phyloP scores from a whole-genome alignment of 352 stramenopile genomes.

The Ochromonadaceae sp. region DNA sequence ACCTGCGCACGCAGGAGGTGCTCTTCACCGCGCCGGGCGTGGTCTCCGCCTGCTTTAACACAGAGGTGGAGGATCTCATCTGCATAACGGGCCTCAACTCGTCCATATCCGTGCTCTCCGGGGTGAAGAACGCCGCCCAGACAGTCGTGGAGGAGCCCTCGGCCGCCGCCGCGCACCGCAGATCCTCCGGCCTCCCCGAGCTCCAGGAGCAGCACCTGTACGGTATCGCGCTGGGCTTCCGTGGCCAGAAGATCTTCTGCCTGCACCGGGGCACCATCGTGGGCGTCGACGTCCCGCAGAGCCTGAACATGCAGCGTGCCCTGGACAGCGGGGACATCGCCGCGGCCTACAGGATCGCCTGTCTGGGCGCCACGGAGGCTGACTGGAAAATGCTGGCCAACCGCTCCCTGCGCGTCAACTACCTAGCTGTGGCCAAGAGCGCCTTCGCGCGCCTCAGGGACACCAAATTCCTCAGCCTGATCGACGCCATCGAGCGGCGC shows the following conservation, averaged over 20 bases:
- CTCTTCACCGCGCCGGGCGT: conserved; percentile 58
- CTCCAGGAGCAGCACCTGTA: conserved; percentile 30
- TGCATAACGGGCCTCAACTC: conserved; percentile 64
- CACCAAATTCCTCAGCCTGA: neutral
- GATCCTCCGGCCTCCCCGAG: neutral
- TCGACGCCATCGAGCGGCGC: neutral
- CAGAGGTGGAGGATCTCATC: conserved; percentile 78
- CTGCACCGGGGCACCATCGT: conserved; percentile 59
- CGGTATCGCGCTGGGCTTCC: conserved; percentile 76
- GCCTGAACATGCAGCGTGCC: conserved; percentile 60
- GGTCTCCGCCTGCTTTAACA: conserved; percentile 59
- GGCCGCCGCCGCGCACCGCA: neutral
- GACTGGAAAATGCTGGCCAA: conserved; percentile 11
- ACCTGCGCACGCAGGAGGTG: conserved; percentile 66
- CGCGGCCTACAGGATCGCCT: conserved; percentile 67
- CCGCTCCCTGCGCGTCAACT: conserved; percentile 39
- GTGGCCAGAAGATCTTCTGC: conserved; percentile 73
- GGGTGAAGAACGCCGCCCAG: neutral
- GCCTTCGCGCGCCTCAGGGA: conserved; percentile 16
- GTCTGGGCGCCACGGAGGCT: conserved; percentile 70
- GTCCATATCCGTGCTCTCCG: neutral
- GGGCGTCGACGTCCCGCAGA: conserved; percentile 75
- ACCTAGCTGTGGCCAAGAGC: conserved; percentile 44
- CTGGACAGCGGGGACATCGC: conserved; percentile 67
- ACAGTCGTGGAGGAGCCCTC: neutral